Conservation (phyloP, 306 rosid genomes). For the Ormosia semicastrata region DNA sequence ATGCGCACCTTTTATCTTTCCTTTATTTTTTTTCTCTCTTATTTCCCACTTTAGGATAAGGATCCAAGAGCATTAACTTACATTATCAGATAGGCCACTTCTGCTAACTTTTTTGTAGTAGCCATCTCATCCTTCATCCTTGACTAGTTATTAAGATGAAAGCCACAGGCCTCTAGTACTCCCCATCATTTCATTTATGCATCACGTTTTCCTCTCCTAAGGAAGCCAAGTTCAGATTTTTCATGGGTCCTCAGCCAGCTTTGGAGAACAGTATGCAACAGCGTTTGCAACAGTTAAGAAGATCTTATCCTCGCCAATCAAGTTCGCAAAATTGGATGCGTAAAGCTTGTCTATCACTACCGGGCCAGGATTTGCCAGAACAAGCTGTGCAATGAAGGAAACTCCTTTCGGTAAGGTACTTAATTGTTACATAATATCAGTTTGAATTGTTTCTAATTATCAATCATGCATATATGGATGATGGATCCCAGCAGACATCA, state of each 20-base stretch:
- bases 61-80: constrained; percentile 20
- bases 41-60: constrained; percentile 31
- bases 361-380: constrained; percentile 87
- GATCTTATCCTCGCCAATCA: constrained; percentile 74
- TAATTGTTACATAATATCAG: not conserved
- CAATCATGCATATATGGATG: too few relatives aligned
- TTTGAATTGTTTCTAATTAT: not conserved
- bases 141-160: not conserved
- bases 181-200: not conserved
- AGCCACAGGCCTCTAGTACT: not conserved
- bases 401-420: constrained; percentile 44
- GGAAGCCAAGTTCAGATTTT: not conserved
- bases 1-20: constrained; percentile 12
- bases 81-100: constrained; percentile 5
- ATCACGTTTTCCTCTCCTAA: not conserved
- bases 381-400: constrained; percentile 52
- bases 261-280: constrained; percentile 65
- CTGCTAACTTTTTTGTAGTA: constrained; percentile 3
- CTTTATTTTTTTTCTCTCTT: not conserved
- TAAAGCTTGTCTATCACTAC: constrained; percentile 79
- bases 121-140: constrained; percentile 8
- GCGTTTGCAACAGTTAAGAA: constrained; percentile 91
- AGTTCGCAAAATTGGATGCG: constrained; percentile 47
- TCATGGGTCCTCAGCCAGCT: constrained; percentile 60
- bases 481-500: not conserved